Percentiles rank a stretch among this genome's conserved stretches.
Conservation (phyloP, 2,329 filamentous ascomycete species). For the Cordyceps pruinosa region DNA sequence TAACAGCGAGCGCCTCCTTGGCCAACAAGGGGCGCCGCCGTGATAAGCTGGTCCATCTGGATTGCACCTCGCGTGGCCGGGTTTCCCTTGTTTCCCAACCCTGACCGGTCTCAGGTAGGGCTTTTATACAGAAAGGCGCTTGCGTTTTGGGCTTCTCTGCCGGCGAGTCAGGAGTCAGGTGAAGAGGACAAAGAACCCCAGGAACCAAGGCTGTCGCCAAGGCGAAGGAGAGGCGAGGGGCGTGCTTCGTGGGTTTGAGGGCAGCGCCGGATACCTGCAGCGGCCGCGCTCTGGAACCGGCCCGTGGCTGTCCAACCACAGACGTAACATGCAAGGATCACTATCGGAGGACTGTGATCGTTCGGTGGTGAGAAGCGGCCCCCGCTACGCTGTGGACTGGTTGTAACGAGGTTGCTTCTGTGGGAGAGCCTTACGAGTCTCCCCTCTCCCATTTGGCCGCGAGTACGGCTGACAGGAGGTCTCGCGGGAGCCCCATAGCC, state of each 20-base stretch:
- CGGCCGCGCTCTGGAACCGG: neutral
- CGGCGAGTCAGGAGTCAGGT: neutral
- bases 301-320: neutral
- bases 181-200: neutral
- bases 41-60: neutral
- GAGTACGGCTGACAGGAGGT: neutral
- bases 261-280: neutral
- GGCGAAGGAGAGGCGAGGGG: neutral
- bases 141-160: neutral
- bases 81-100: neutral
- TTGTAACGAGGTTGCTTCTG: neutral
- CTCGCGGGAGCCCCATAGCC: neutral
- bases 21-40: neutral
- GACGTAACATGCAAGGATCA: neutral
- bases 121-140: neutral
- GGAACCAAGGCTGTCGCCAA: neutral
- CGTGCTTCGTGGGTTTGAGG: neutral
- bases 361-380: neutral
- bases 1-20: conserved; percentile 1
- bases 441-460: neutral
- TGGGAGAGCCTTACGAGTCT: neutral
- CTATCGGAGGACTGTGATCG: neutral
- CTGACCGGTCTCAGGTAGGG: conserved; percentile 6
- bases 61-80: neutral
- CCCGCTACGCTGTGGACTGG: neutral